These are phyloP conservation scores for Russula vinacea DNA, from an alignment of 768 basidiomycete species.

Conservation along the genomic window DNA sequence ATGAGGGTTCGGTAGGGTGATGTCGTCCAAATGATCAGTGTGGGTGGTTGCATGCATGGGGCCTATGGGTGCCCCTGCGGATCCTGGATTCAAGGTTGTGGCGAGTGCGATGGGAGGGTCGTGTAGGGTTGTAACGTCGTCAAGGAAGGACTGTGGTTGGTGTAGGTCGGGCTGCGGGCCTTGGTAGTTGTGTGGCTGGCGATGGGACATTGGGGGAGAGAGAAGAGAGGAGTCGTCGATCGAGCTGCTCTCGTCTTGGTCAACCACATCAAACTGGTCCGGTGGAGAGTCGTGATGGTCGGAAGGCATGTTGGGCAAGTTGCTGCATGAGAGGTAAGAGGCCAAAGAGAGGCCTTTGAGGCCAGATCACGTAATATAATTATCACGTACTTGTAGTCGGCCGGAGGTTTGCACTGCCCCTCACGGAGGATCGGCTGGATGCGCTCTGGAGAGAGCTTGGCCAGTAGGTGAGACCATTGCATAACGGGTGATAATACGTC, in stretches of 20 bases:
- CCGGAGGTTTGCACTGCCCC: constrained; percentile 25
- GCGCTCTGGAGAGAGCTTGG: constrained; percentile 24
- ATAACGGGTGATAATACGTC: constrained; percentile 8
- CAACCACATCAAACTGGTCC: not conserved
- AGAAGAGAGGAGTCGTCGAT: constrained; percentile 20
- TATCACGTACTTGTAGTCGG: constrained; percentile 25
- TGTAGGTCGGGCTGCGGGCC: constrained; percentile 10
- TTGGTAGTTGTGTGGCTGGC: not conserved
- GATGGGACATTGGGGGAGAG: constrained; percentile 16
- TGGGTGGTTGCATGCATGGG: not conserved
- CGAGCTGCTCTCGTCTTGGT: constrained; percentile 8
- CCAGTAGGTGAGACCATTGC: constrained; percentile 16
- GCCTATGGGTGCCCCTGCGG: not conserved
- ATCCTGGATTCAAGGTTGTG: not conserved
- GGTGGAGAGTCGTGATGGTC: constrained; percentile 18
- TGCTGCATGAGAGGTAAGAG: constrained; percentile 21
- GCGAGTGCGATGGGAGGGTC: constrained; percentile 1
- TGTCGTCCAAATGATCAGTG: not conserved
- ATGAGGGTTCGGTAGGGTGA: not conserved
- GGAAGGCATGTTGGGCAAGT: constrained; percentile 19
- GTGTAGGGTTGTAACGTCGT: not conserved
- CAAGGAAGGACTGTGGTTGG: constrained; percentile 1
- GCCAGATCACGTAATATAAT: constrained; percentile 23
- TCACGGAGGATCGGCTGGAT: constrained; percentile 20
- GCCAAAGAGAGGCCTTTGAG: constrained; percentile 6